Conservation (phyloP, 1,139 yeast species). For the Hyphopichia khmerensis region DNA sequence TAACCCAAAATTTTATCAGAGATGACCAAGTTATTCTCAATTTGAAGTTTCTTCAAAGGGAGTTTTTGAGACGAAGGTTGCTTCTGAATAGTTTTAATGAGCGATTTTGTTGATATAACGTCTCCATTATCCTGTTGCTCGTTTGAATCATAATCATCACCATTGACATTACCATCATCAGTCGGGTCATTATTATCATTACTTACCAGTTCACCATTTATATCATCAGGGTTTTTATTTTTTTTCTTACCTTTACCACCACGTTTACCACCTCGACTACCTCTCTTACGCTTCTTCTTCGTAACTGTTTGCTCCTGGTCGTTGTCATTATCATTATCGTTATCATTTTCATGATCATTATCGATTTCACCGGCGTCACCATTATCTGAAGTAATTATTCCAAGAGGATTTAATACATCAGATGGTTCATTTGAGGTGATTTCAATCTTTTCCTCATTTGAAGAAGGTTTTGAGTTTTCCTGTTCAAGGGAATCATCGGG, state of each 20-base stretch:
- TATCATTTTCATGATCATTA: conserved; percentile 6
- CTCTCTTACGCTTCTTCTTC: conserved; percentile 69
- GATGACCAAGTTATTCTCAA: conserved; percentile 57
- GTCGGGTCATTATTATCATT: conserved; percentile 6
- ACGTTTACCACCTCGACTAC: conserved; percentile 76
- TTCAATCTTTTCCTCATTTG: conserved; percentile 9
- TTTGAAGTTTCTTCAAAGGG: conserved; percentile 35
- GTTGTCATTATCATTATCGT: conserved; percentile 3
- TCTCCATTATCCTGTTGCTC: conserved; percentile 14
- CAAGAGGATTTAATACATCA: background rate
- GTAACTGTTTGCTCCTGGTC: conserved; percentile 11
- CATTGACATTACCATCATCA: conserved; percentile 8
- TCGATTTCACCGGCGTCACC: conserved; percentile 5
- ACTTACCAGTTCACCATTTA: conserved; percentile 11
- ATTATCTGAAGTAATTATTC: background rate
- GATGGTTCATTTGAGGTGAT: background rate
- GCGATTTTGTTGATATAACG: conserved; percentile 27
- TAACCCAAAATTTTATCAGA: conserved; percentile 81
- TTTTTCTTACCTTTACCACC: conserved; percentile 52
- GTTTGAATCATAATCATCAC: conserved; percentile 12
- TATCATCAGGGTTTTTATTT: conserved; percentile 5
- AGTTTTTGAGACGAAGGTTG: conserved; percentile 10
- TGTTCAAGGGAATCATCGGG: conserved; percentile 19
- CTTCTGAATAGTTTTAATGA: conserved; percentile 21
- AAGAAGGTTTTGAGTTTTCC: background rate